Percentiles rank a stretch among this genome's conserved stretches.
phyloP scores from a whole-genome alignment of 371 early-diverging fungal genomes.

The Cokeromyces recurvatus region DNA sequence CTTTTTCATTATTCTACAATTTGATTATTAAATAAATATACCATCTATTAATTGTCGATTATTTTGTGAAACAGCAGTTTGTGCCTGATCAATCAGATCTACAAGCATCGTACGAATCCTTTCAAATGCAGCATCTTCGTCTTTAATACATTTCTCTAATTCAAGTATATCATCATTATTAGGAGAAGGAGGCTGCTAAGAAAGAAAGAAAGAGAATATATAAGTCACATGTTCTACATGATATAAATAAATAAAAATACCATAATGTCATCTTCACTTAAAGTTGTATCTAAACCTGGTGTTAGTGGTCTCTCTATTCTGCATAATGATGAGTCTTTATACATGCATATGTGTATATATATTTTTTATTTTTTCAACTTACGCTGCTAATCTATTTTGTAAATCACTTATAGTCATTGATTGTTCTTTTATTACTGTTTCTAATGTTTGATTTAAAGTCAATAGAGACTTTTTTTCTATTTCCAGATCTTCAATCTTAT shows the following conservation, averaged over 20 bases:
- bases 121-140: constrained; percentile 37
- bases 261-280: constrained; percentile 29
- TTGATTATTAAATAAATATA: no score
- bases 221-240: background rate
- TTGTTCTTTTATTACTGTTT: constrained; percentile 38
- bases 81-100: constrained; percentile 40
- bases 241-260: no score
- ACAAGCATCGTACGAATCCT: constrained; percentile 25
- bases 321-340: no score
- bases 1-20: no score
- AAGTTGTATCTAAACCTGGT: constrained; percentile 27
- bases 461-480: constrained; percentile 45
- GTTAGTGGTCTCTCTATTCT: constrained; percentile 33
- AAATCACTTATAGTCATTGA: constrained; percentile 34
- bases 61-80: constrained; percentile 27
- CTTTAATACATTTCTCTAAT: constrained; percentile 17
- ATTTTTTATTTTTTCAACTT: constrained; percentile 1
- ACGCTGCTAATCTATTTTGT: constrained; percentile 32
- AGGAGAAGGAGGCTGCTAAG: constrained; percentile 3
- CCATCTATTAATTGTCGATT: no score
- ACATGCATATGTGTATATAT: no score
- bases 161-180: constrained; percentile 2
- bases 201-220: background rate
- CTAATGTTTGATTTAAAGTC: constrained; percentile 40
- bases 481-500: constrained; percentile 50